phyloP scores from a whole-genome alignment of 148 eudicot genomes.

The Silene conica region DNA sequence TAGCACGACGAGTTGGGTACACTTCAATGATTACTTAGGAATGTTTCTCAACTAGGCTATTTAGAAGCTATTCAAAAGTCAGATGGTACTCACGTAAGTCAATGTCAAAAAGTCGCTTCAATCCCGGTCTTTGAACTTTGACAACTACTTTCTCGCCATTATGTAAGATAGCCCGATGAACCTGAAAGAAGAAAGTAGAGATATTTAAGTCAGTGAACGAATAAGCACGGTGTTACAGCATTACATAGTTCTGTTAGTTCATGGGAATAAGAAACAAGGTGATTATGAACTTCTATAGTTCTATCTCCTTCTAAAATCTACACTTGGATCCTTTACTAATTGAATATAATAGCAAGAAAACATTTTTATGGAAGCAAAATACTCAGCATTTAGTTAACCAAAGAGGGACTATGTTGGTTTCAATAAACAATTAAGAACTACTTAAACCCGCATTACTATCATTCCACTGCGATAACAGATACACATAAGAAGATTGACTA shows the following conservation, averaged over 20 bases:
- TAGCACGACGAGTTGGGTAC: too few relatives aligned
- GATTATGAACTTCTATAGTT: neutral
- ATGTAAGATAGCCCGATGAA: constrained; percentile 90
- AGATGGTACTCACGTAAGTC: constrained; percentile 71
- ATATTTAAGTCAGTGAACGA: constrained; percentile 5
- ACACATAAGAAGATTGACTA: constrained; percentile 10
- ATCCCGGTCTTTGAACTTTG: constrained; percentile 96
- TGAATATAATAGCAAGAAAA: too few relatives aligned
- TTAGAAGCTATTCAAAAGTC: neutral
- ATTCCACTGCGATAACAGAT: neutral
- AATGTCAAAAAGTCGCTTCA: constrained; percentile 89
- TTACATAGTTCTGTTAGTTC: constrained; percentile 5
- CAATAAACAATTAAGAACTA: too few relatives aligned
- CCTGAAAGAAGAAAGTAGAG: constrained; percentile 40
- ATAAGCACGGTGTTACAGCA: neutral
- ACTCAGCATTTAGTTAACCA: neutral
- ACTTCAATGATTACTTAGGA: neutral
- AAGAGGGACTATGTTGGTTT: too few relatives aligned
- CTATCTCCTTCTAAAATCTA: neutral
- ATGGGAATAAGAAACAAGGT: neutral
- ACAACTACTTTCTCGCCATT: constrained; percentile 90
- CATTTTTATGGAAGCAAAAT: neutral
- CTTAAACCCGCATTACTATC: too few relatives aligned
- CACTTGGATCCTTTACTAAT: too few relatives aligned
- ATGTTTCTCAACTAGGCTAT: neutral